Base-by-base conservation (phyloP, 306 rosid species). In the Oemleria cerasiformis region DNA sequence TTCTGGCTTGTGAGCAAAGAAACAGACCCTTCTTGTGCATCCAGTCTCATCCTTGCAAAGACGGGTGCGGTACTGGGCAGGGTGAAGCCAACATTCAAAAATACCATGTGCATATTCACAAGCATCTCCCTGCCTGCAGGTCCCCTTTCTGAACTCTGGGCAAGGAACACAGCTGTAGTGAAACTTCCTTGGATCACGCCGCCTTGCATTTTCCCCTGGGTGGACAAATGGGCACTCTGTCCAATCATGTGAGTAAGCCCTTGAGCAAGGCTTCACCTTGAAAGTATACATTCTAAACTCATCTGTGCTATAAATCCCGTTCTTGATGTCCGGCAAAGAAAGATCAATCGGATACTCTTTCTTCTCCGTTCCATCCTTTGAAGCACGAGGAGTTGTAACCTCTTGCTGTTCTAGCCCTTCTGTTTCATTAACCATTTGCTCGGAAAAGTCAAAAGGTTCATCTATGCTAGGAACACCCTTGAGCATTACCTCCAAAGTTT, bases 171-270 rank as follows among this genome's bases (percentile, higher is more conserved):
- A 92, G 75, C 92, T 92, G 49, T 92, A 90, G 54, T 82, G 85
- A 67, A 80, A 90, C 74, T 88, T 88, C 84, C 85, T 77, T 0
- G 90, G 98, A 80, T 92, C 98, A 5, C 98, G 88, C n/a, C 96
- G 83, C 87, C 96, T 86, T 1, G 98, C 95, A 55, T 90, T 92
- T 67, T 92, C 98, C 15, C 98, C 98, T 0, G 95, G 98, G 87
- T 92, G 98, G 69, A 85, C 96, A 70, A 86, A 92, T 2, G 98
- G 98, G 47, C 98, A 92, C 87, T 90, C 96, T 3, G 96, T 92
- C 96, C 98, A 92, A 70, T 92, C 98, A 34, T 92, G 98, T 25
- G 98, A 86, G 72, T 92, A 92, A 65, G 98, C 96, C 79, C 98
- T 90, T 51, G 98, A 90, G 74, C 98, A 92, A 25, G 98, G 96